A percentile compares a stretch with the other conserved stretches of the same genome.
phyloP scores from a whole-genome alignment of 2,329 filamentous ascomycete species.

The Corynespora cassiicola region DNA sequence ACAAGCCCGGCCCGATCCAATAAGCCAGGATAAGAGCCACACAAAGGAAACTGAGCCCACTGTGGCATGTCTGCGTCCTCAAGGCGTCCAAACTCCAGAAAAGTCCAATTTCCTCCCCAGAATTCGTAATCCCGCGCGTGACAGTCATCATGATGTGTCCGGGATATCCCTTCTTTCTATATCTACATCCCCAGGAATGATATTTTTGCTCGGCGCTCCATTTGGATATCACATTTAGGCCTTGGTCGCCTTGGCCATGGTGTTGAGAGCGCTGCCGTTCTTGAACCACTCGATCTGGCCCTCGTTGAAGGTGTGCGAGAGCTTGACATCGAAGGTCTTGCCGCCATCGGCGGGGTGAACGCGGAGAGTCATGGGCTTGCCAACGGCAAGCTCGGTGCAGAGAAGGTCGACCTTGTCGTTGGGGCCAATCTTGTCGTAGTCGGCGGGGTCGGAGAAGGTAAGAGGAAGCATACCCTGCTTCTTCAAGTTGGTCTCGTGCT shows the following conservation, averaged over 20 bases:
- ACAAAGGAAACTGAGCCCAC: constrained; percentile 36
- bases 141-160: constrained; percentile 20
- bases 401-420: constrained; percentile 91
- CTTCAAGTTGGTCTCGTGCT: constrained; percentile 99
- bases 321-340: constrained; percentile 78
- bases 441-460: constrained; percentile 90
- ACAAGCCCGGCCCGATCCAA: constrained; percentile 41
- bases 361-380: constrained; percentile 88
- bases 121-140: constrained; percentile 17
- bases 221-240: constrained; percentile 22
- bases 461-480: constrained; percentile 99
- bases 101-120: constrained; percentile 28
- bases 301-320: constrained; percentile 97
- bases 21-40: constrained; percentile 31
- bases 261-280: constrained; percentile 96
- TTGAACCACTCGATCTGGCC: constrained; percentile 99
- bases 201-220: constrained; percentile 12
- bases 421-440: constrained; percentile 96
- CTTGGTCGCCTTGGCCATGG: constrained; percentile 80
- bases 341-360: constrained; percentile 89
- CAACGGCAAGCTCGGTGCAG: constrained; percentile 87
- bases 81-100: constrained; percentile 20
- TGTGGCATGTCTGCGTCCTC: too few species aligned
- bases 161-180: constrained; percentile 28
- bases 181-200: constrained; percentile 42